A percentile compares a stretch with the other conserved stretches of the same genome.
These are phyloP conservation scores for Pythium vanterpoolii DNA, from an alignment of 352 stramenopile genomes.

Conservation along the genomic window DNA sequence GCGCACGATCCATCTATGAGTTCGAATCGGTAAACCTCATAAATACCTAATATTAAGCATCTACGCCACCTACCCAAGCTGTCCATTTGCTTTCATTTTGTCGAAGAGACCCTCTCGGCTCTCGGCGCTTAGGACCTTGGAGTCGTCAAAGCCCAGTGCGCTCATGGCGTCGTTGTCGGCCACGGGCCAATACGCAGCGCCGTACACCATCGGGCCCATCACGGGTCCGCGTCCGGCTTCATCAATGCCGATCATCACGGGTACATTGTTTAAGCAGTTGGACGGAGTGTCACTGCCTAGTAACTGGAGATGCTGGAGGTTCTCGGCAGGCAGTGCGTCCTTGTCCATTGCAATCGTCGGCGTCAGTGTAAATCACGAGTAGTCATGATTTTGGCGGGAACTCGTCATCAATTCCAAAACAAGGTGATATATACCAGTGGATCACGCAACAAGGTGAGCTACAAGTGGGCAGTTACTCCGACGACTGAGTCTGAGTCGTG, in stretches of 20 bases:
- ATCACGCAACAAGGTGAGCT: slow-evolving; percentile 10
- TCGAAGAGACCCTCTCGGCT: slow-evolving; percentile 87
- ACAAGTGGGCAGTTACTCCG: slow-evolving; percentile 11
- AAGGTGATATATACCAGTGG: slow-evolving; percentile 3
- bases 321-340: slow-evolving; percentile 3
- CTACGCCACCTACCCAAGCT: slow-evolving; percentile 64
- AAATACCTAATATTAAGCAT: background rate
- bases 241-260: slow-evolving; percentile 93
- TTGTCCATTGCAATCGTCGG: background rate
- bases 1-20: slow-evolving; percentile 83
- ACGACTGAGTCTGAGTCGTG: slow-evolving; percentile 10
- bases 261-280: slow-evolving; percentile 53
- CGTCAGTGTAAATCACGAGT: background rate
- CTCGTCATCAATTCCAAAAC: background rate
- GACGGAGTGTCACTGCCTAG: slow-evolving; percentile 57
- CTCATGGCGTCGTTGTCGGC: slow-evolving; percentile 69
- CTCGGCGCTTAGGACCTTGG: slow-evolving; percentile 89
- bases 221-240: slow-evolving; percentile 93
- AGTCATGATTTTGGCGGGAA: slow-evolving; percentile 21
- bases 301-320: slow-evolving; percentile 55
- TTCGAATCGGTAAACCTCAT: background rate
- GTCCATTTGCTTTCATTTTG: slow-evolving; percentile 72
- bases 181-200: slow-evolving; percentile 88
- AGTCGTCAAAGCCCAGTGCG: slow-evolving; percentile 92
- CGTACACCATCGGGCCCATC: slow-evolving; percentile 95